Conservation (phyloP, 352 stramenopile species). For the Phytophthora chlamydospora region DNA sequence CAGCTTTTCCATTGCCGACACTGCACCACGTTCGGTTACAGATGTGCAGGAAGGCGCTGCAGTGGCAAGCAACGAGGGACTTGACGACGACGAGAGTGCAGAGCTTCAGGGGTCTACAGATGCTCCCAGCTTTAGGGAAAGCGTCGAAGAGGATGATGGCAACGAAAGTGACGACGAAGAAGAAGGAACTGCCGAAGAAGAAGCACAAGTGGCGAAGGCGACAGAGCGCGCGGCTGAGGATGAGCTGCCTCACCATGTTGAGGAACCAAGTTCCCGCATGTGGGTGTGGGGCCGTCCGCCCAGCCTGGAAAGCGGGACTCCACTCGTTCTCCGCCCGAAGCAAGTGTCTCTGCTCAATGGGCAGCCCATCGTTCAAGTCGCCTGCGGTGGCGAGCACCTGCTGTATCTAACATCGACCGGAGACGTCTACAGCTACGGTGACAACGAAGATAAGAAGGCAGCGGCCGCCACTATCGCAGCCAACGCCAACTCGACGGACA, state of each 20-base stretch:
- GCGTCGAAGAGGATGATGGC: slow-evolving; percentile 15
- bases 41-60: background rate
- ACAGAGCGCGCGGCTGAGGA: slow-evolving; percentile 3
- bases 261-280: slow-evolving; percentile 44
- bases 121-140: background rate
- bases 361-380: slow-evolving; percentile 74
- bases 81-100: background rate
- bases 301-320: slow-evolving; percentile 52
- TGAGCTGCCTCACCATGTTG: slow-evolving; percentile 2
- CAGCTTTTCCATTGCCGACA: slow-evolving; percentile 5
- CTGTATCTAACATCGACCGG: slow-evolving; percentile 78
- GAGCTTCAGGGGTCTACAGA: slow-evolving; percentile 1
- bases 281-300: slow-evolving; percentile 79
- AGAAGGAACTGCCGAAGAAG: slow-evolving; percentile 21
- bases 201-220: slow-evolving; percentile 5
- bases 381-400: slow-evolving; percentile 78
- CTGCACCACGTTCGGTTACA: background rate
- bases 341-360: slow-evolving; percentile 52
- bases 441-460: slow-evolving; percentile 66
- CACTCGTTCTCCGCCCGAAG: slow-evolving; percentile 74
- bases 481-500: slow-evolving; percentile 1
- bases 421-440: slow-evolving; percentile 82
- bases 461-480: slow-evolving; percentile 19
- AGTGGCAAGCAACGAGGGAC: background rate
- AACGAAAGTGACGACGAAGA: slow-evolving; percentile 36